A percentile compares a stretch with the other conserved stretches of the same genome.
Evolutionary conservation across 768 basidiomycete genomes (phyloP).

Genomic region (Phaeotremella skinneri): DNA sequence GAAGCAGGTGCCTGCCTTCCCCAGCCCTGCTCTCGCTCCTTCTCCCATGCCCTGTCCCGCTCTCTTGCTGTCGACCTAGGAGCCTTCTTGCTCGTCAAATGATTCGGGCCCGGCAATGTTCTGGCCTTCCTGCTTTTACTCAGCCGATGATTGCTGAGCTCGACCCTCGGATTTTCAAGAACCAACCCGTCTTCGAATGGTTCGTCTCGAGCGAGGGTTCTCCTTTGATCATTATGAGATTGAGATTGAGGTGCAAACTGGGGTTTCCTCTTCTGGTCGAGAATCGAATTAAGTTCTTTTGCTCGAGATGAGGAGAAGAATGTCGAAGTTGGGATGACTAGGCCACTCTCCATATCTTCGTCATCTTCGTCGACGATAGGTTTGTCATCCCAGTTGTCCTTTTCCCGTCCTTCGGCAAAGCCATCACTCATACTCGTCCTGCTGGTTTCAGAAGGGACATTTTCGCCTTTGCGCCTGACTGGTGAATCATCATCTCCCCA

Average conservation of each 20-base stretch:
- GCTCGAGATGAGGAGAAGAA: conserved; percentile 41
- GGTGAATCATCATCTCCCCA: conserved; percentile 30
- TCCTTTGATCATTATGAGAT: conserved; percentile 8
- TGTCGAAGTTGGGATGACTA: conserved; percentile 38
- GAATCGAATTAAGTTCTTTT: conserved; percentile 44
- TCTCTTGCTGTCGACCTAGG: conserved; percentile 8
- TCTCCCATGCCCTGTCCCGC: conserved; percentile 28
- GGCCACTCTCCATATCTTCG: conserved; percentile 43
- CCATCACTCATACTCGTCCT: conserved; percentile 30
- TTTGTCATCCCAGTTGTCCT: conserved; percentile 8
- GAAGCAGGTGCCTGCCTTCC: conserved; percentile 15
- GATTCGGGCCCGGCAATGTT: neutral
- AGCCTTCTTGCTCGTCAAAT: neutral
- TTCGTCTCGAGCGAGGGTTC: conserved; percentile 29
- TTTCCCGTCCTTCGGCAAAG: conserved; percentile 16
- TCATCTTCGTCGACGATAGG: conserved; percentile 28
- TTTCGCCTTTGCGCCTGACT: conserved; percentile 11
- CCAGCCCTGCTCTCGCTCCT: conserved; percentile 38
- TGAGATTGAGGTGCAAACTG: conserved; percentile 20
- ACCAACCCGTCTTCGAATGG: conserved; percentile 49
- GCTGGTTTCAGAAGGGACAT: conserved; percentile 34
- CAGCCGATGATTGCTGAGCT: conserved; percentile 37
- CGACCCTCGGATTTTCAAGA: conserved; percentile 38
- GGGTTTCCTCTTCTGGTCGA: conserved; percentile 47
- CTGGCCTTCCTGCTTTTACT: conserved; percentile 12